Percentiles rank a stretch among this genome's conserved stretches.
These are phyloP conservation scores for Phyllosticta citriasiana DNA, from an alignment of 2,329 filamentous ascomycete genomes.

Conservation along the genomic window DNA sequence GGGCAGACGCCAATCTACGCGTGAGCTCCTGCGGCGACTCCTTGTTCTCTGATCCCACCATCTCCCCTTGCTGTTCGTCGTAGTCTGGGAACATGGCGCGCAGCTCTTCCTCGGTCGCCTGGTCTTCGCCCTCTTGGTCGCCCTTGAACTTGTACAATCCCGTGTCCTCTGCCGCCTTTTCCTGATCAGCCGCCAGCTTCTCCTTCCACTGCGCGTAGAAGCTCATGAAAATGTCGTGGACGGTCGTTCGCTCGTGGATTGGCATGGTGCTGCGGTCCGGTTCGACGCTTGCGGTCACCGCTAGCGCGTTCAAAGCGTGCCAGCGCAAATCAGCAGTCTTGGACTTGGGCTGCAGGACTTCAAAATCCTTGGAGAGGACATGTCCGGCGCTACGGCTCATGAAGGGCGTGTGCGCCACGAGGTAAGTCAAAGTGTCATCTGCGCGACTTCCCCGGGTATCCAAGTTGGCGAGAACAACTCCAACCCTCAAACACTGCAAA, in stretches of 20 bases:
- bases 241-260: slow-evolving; percentile 28
- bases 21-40: slow-evolving; percentile 23
- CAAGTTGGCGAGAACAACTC: slow-evolving; percentile 50
- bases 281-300: slow-evolving; percentile 15
- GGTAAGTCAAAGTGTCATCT: slow-evolving; percentile 14
- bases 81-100: slow-evolving; percentile 73
- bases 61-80: slow-evolving; percentile 39
- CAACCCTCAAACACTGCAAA: slow-evolving; percentile 67
- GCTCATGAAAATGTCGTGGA: slow-evolving; percentile 58
- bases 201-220: slow-evolving; percentile 76
- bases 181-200: slow-evolving; percentile 65
- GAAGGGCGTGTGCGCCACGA: slow-evolving; percentile 23
- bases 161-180: slow-evolving; percentile 60
- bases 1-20: slow-evolving; percentile 24
- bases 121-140: slow-evolving; percentile 64
- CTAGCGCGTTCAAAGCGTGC: slow-evolving; percentile 24
- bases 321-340: slow-evolving; percentile 24
- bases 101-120: slow-evolving; percentile 64
- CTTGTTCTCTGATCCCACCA: slow-evolving; percentile 18
- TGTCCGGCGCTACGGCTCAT: slow-evolving; percentile 16
- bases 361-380: slow-evolving; percentile 5
- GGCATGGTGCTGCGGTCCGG: not conserved
- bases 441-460: slow-evolving; percentile 14
- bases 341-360: slow-evolving; percentile 15
- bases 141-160: slow-evolving; percentile 80